Conservation (phyloP, 2,329 filamentous ascomycete species). For the Alternaria triticimaculans region DNA sequence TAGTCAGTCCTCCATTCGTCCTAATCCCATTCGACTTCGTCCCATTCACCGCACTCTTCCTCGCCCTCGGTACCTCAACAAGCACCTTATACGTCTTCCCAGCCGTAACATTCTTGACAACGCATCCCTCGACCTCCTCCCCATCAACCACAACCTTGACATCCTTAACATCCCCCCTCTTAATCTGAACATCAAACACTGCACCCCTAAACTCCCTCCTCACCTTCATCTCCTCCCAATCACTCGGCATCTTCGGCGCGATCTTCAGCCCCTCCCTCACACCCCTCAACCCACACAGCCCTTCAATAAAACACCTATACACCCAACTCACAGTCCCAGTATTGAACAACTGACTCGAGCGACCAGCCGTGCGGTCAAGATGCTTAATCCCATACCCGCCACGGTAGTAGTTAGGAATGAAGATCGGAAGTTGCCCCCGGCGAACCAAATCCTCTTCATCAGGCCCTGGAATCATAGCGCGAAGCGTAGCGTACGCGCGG, state of each 20-base stretch:
- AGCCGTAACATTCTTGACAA: slow-evolving; percentile 52
- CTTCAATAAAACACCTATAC: slow-evolving; percentile 63
- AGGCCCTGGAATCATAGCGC: slow-evolving; percentile 63
- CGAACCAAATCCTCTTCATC: slow-evolving; percentile 58
- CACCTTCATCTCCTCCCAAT: slow-evolving; percentile 58
- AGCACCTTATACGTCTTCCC: slow-evolving; percentile 56
- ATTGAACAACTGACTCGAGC: slow-evolving; percentile 65
- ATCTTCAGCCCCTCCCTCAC: slow-evolving; percentile 57
- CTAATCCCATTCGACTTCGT: neutral
- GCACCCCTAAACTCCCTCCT: slow-evolving; percentile 60
- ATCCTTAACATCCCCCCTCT: slow-evolving; percentile 50
- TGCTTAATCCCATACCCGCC: slow-evolving; percentile 39
- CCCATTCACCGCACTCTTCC: neutral
- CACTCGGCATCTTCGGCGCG: slow-evolving; percentile 59
- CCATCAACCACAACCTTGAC: slow-evolving; percentile 53
- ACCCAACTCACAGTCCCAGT: slow-evolving; percentile 65
- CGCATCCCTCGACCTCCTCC: slow-evolving; percentile 48
- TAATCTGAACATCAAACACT: slow-evolving; percentile 57
- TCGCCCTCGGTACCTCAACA: slow-evolving; percentile 45
- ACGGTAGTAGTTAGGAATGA: slow-evolving; percentile 65
- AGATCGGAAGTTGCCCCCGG: slow-evolving; percentile 63
- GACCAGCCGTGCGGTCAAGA: slow-evolving; percentile 56
- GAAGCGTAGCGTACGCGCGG: slow-evolving; percentile 59
- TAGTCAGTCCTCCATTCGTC: neutral
- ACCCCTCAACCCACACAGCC: slow-evolving; percentile 61